Evolutionary conservation across 2,329 filamentous ascomycete genomes (phyloP).

Genomic region (Knoxdaviesia proteae): DNA sequence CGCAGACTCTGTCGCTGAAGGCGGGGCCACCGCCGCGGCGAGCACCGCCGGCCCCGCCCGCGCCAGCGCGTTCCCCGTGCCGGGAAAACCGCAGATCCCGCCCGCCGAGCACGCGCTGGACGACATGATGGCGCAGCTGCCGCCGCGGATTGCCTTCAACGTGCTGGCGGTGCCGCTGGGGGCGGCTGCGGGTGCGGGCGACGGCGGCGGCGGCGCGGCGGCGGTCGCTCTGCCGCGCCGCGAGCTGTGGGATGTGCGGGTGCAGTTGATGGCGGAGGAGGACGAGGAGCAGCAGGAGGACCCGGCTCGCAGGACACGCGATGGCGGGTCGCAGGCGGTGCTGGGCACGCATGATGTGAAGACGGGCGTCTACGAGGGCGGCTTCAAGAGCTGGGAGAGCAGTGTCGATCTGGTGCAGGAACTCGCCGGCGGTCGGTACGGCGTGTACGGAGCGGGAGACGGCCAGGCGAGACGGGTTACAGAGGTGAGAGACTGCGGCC

Average conservation of each 20-base stretch:
- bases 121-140: slow-evolving; percentile 35
- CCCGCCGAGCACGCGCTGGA: slow-evolving; percentile 28
- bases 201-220: background rate
- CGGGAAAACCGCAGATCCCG: slow-evolving; percentile 37
- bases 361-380: slow-evolving; percentile 68
- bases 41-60: slow-evolving; percentile 9
- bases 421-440: slow-evolving; percentile 22
- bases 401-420: slow-evolving; percentile 60
- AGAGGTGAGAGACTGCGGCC: slow-evolving; percentile 23
- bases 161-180: slow-evolving; percentile 33
- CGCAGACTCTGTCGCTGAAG: slow-evolving; percentile 6
- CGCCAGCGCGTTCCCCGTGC: slow-evolving; percentile 35
- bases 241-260: slow-evolving; percentile 62
- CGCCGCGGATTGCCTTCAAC: slow-evolving; percentile 54
- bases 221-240: slow-evolving; percentile 43
- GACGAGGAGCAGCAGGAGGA: slow-evolving; percentile 14
- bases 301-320: background rate
- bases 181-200: slow-evolving; percentile 10
- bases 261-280: slow-evolving; percentile 62
- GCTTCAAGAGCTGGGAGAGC: slow-evolving; percentile 82
- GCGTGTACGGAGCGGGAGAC: slow-evolving; percentile 10
- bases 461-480: slow-evolving; percentile 21
- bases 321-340: slow-evolving; percentile 16
- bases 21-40: slow-evolving; percentile 6
- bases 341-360: slow-evolving; percentile 54